Percentiles rank a stretch among this genome's conserved stretches.
Evolutionary conservation across 805 yeast genomes (phyloP).

Genomic region (Cyberlindnera xishuangbannaensis): DNA sequence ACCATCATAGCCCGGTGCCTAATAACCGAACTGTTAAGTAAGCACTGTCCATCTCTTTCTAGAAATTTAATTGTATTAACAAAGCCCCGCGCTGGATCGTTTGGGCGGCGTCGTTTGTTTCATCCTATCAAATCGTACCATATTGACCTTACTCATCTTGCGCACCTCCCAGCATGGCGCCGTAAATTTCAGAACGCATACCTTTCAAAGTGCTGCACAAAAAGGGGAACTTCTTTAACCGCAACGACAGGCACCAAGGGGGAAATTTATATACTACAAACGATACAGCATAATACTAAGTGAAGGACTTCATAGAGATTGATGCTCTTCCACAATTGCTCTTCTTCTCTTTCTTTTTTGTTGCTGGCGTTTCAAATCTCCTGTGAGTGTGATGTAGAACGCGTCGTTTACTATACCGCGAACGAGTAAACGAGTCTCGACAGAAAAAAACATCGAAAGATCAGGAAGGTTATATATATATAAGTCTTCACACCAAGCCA

Average conservation of each 20-base stretch:
- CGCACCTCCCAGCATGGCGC: not conserved
- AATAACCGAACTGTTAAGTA: no score
- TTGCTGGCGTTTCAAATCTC: no score
- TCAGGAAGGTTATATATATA: not conserved
- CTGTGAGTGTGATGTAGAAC: no score
- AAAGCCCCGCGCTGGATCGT: no score
- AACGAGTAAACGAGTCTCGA: no score
- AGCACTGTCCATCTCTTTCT: no score
- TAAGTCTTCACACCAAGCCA: constrained; percentile 1
- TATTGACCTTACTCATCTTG: constrained; percentile 5
- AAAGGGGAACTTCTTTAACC: not conserved
- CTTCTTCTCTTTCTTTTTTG: no score
- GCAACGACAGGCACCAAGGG: no score
- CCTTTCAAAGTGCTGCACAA: not conserved
- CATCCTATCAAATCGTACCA: constrained; percentile 13
- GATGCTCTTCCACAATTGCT: no score
- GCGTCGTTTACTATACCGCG: constrained; percentile 4
- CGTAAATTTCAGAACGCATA: constrained; percentile 1
- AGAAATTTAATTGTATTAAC: no score
- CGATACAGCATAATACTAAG: not conserved
- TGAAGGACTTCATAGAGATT: not conserved
- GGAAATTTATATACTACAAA: not conserved
- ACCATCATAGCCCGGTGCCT: no score
- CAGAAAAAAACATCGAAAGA: constrained; percentile 11
- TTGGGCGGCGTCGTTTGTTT: no score